phyloP scores from a whole-genome alignment of 2,329 filamentous ascomycete genomes.

The Diaporthe sp. region DNA sequence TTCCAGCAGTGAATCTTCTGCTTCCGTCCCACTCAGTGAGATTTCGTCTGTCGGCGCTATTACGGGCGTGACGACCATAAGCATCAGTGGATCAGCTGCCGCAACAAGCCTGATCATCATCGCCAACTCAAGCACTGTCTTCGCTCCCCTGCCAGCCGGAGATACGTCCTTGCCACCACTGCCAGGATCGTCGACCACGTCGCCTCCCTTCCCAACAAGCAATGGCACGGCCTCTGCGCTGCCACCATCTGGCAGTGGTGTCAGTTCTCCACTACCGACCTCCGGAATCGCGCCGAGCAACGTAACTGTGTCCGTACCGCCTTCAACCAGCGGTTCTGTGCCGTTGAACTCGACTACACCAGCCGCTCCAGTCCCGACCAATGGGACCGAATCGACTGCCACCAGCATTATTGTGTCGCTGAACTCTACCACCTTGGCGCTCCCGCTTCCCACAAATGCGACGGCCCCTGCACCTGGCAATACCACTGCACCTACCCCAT shows the following conservation, averaged over 20 bases:
- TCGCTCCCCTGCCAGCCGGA: constrained; percentile 23
- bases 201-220: constrained; percentile 8
- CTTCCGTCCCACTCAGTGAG: constrained; percentile 8
- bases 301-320: background rate
- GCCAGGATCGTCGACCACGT: constrained; percentile 2
- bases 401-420: constrained; percentile 25
- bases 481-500: background rate
- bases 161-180: constrained; percentile 6
- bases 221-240: constrained; percentile 25
- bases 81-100: constrained; percentile 29
- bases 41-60: constrained; percentile 11
- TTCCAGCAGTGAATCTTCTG: constrained; percentile 16
- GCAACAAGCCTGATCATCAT: constrained; percentile 32
- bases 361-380: background rate
- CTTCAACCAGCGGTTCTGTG: constrained; percentile 12
- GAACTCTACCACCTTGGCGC: constrained; percentile 28
- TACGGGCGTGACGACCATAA: constrained; percentile 30
- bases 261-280: background rate
- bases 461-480: constrained; percentile 1
- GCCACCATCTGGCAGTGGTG: constrained; percentile 24
- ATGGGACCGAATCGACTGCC: background rate
- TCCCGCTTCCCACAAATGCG: constrained; percentile 32
- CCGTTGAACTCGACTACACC: background rate
- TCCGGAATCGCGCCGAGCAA: background rate
- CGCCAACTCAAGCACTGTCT: constrained; percentile 27